A percentile compares a stretch with the other conserved stretches of the same genome.
Evolutionary conservation across 2,329 filamentous ascomycete genomes (phyloP).

Genomic region (Paecilomyces variotii): DNA sequence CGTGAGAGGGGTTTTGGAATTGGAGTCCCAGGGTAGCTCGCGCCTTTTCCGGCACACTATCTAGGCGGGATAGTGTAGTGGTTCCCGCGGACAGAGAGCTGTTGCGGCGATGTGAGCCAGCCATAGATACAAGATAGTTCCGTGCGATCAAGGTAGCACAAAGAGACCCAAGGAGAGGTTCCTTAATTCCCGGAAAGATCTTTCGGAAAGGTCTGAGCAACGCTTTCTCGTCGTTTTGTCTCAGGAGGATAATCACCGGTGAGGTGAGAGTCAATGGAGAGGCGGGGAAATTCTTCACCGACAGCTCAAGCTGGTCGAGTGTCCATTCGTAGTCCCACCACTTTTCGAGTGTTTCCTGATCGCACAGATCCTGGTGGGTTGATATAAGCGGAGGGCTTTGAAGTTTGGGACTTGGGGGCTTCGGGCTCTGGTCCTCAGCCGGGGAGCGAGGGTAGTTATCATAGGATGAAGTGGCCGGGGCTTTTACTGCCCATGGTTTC

Average conservation of each 20-base stretch:
- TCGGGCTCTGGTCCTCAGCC: slow-evolving; percentile 6
- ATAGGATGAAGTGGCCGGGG: not conserved
- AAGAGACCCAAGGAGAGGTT: slow-evolving; percentile 27
- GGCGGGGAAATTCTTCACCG: slow-evolving; percentile 27
- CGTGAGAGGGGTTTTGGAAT: slow-evolving; percentile 16
- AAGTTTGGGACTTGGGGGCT: slow-evolving; percentile 7
- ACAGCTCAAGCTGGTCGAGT: slow-evolving; percentile 30
- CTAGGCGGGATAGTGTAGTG: slow-evolving; percentile 16
- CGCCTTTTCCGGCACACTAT: slow-evolving; percentile 26
- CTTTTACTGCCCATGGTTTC: not conserved
- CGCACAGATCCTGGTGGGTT: slow-evolving; percentile 12
- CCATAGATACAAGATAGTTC: slow-evolving; percentile 28
- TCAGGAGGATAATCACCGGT: slow-evolving; percentile 30
- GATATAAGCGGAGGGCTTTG: slow-evolving; percentile 10
- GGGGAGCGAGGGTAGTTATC: not conserved
- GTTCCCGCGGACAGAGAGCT: slow-evolving; percentile 8
- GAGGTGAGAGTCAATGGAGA: slow-evolving; percentile 30
- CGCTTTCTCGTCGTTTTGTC: slow-evolving; percentile 28
- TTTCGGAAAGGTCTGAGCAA: slow-evolving; percentile 26
- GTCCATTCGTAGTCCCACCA: slow-evolving; percentile 34
- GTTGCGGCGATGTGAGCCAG: slow-evolving; percentile 16
- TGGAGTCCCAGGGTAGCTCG: slow-evolving; percentile 25
- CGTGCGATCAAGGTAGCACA: slow-evolving; percentile 30
- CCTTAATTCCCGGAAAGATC: slow-evolving; percentile 26
- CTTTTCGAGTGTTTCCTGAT: slow-evolving; percentile 22